Conservation (phyloP, 2,329 filamentous ascomycete genomes). For the Claviceps paspali region DNA sequence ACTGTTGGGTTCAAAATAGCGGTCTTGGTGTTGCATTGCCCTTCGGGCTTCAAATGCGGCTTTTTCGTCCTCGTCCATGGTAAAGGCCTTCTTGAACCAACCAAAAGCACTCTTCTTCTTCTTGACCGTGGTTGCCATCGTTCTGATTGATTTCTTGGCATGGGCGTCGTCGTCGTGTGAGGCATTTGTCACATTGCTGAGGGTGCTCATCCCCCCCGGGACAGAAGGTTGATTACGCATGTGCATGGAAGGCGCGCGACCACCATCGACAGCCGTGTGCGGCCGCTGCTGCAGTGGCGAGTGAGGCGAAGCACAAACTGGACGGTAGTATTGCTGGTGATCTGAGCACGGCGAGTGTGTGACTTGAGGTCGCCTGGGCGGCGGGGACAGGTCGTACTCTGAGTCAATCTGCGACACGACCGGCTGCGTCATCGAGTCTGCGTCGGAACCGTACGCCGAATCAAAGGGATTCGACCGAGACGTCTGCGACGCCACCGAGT, state of each 20-base stretch:
- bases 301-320: constrained; percentile 46
- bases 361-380: constrained; percentile 10
- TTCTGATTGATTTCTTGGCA: constrained; percentile 13
- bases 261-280: constrained; percentile 30
- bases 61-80: constrained; percentile 47
- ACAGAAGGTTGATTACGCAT: constrained; percentile 35
- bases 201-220: constrained; percentile 38
- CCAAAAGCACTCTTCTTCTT: constrained; percentile 55
- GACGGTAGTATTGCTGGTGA: constrained; percentile 39
- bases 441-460: constrained; percentile 33
- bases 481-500: constrained; percentile 18
- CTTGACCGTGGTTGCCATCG: constrained; percentile 32
- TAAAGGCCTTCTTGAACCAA: constrained; percentile 54
- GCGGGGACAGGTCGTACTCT: constrained; percentile 13
- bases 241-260: constrained; percentile 21
- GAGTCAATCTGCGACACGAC: constrained; percentile 19
- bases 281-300: constrained; percentile 46
- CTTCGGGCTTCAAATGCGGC: constrained; percentile 42
- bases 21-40: constrained; percentile 27
- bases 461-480: constrained; percentile 21
- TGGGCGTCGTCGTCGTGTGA: constrained; percentile 23
- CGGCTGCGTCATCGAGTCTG: constrained; percentile 23
- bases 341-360: constrained; percentile 21
- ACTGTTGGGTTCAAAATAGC: constrained; percentile 34
- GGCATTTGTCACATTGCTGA: constrained; percentile 37